A percentile compares a stretch with the other conserved stretches of the same genome.
These are phyloP conservation scores for Sugiyamaella xylanicola DNA, from an alignment of 1,139 yeast genomes.

Conservation along the genomic window DNA sequence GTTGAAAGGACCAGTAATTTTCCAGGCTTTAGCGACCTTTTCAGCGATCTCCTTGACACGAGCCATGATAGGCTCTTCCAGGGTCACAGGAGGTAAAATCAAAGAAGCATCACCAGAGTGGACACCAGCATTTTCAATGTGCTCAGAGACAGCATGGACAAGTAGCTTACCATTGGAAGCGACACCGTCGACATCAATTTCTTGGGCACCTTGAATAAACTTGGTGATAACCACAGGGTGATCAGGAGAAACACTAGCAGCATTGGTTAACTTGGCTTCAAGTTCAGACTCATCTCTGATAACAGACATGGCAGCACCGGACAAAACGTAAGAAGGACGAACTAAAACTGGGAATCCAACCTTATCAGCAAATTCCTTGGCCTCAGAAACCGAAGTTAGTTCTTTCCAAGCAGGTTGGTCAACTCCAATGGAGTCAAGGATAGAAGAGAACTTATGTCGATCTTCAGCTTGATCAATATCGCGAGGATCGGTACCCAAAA, in stretches of 20 bases:
- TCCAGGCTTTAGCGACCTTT: constrained; percentile 92
- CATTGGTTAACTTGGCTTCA: constrained; percentile 76
- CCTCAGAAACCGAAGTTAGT: constrained; percentile 81
- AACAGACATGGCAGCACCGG: constrained; percentile 99
- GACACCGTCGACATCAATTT: constrained; percentile 96
- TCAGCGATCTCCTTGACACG: constrained; percentile 93
- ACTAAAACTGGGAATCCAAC: constrained; percentile 96
- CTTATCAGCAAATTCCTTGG: constrained; percentile 77
- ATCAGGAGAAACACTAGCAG: constrained; percentile 90
- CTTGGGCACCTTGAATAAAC: constrained; percentile 93
- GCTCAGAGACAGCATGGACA: constrained; percentile 96
- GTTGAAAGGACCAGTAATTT: constrained; percentile 96
- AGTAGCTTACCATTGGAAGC: constrained; percentile 84
- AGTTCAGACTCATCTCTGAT: constrained; percentile 77
- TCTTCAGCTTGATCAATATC: constrained; percentile 98
- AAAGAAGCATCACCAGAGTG: constrained; percentile 99
- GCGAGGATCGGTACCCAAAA: constrained; percentile 91
- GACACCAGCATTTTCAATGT: constrained; percentile 97
- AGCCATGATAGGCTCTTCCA: constrained; percentile 82
- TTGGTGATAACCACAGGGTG: constrained; percentile 97
- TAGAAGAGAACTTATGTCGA: constrained; percentile 95
- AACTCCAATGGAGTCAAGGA: constrained; percentile 85
- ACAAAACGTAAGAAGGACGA: constrained; percentile 94
- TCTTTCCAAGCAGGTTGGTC: constrained; percentile 99
- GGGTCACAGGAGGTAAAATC: constrained; percentile 85